Evolutionary conservation across 768 basidiomycete species (phyloP), one percentile per base, ranked within the genome.

Genomic region (Suillus subalutaceus): DNA sequence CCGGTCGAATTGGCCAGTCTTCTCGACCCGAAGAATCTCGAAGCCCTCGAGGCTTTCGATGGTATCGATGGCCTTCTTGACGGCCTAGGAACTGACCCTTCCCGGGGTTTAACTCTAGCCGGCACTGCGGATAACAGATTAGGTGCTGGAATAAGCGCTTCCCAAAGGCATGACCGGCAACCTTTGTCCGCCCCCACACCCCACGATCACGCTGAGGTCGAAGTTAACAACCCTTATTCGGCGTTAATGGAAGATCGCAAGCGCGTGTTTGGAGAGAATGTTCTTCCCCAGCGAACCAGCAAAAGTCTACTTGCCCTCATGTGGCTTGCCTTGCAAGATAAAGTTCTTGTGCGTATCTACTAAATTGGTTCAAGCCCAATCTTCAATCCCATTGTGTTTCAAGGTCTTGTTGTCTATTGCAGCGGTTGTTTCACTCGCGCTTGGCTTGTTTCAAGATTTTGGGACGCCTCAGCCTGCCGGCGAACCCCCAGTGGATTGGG

Each of bases 361-460:
- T 65, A 57, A 13, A 16, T 35, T n/a, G 10, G 30, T 13, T n/a
- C 18, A 20, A 32, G 30, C 12, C 2, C 59, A 74, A 16, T 18
- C 56, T 37, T 30, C 58, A 68, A 44, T 38, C 67, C 59, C 12
- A 64, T 68, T 57, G 16, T 38, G 37, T 52, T 43, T 50, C 20
- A 73, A 96, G 93, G 86, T 99, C 67, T 75, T 99, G 60, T 85
- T 99, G 46, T 94, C 93, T 20, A 87, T 99, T 72, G 94, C 97
- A 57, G 97, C 97, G 4, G 87, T 93, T 46, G 85, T 99, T 48
- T 97, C 97, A 18, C 83, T 99, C 55, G 96, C 95, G 15, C 87
- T 99, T 16, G 97, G 97, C 23, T 80, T 99, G 37, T 97, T 97
- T 78, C 92, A 97, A 75, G 94, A 96, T 74, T 91, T 98, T 74